Evolutionary conservation across 495 filamentous ascomycete genomes (phyloP).

Genomic region (Hyaloscypha variabilis): DNA sequence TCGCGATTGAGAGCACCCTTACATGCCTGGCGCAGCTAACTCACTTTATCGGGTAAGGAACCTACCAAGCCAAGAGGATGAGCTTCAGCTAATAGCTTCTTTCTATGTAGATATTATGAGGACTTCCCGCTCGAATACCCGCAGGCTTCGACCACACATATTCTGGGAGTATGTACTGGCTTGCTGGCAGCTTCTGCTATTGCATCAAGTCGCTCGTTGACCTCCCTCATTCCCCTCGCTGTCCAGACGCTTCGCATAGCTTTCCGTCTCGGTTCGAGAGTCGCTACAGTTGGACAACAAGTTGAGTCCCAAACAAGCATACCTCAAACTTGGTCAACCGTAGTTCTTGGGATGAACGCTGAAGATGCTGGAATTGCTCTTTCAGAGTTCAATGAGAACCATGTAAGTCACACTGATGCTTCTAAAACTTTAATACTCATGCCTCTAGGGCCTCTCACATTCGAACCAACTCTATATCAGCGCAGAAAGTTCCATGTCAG

Average conservation of each 20-base stretch:
- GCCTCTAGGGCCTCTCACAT: conserved; percentile 56
- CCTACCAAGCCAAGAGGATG: background rate
- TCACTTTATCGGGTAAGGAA: conserved; percentile 74
- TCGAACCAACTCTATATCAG: conserved; percentile 72
- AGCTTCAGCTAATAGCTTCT: background rate
- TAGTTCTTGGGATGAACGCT: conserved; percentile 47
- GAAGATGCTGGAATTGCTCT: conserved; percentile 49
- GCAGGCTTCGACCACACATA: conserved; percentile 44
- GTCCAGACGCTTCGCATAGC: conserved; percentile 51
- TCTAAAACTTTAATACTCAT: background rate
- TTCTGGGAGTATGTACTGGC: conserved; percentile 74
- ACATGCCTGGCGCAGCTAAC: conserved; percentile 72
- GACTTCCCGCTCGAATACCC: conserved; percentile 49
- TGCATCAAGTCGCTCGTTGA: conserved; percentile 65
- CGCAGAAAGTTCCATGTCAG: conserved; percentile 65
- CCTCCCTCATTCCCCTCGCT: conserved; percentile 68
- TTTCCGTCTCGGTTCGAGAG: conserved; percentile 70
- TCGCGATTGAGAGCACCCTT: conserved; percentile 67
- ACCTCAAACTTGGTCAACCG: conserved; percentile 59
- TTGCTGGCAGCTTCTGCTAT: conserved; percentile 74
- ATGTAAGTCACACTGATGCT: conserved; percentile 35
- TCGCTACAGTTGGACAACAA: conserved; percentile 51
- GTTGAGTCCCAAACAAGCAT: conserved; percentile 53
- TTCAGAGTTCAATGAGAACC: conserved; percentile 50
- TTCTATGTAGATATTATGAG: conserved; percentile 42